A percentile compares a stretch with the other conserved stretches of the same genome.
These are phyloP conservation scores for Annulohypoxylon truncatum DNA, from an alignment of 2,329 filamentous ascomycete species.

Conservation along the genomic window DNA sequence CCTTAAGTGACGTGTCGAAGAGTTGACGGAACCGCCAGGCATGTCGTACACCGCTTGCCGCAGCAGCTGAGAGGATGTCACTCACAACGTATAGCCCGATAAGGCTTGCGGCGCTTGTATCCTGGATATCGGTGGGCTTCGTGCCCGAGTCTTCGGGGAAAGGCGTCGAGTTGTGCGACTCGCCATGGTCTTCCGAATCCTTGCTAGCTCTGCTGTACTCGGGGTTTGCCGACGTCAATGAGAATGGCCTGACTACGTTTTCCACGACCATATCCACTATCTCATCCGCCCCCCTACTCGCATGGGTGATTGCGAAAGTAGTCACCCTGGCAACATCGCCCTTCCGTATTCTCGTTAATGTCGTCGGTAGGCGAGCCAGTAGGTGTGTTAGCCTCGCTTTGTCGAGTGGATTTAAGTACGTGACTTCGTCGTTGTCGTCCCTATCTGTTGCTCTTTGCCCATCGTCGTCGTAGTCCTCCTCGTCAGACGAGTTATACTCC, in stretches of 20 bases:
- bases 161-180: slow-evolving; percentile 53
- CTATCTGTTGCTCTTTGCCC: slow-evolving; percentile 56
- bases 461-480: slow-evolving; percentile 77
- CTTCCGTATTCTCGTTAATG: slow-evolving; percentile 78
- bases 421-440: slow-evolving; percentile 59
- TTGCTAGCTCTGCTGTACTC: slow-evolving; percentile 57
- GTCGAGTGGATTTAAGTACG: slow-evolving; percentile 83
- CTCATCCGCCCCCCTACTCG: slow-evolving; percentile 86
- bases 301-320: slow-evolving; percentile 88
- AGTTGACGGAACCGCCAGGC: slow-evolving; percentile 88
- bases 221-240: slow-evolving; percentile 77
- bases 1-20: slow-evolving; percentile 78
- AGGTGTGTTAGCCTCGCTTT: slow-evolving; percentile 87
- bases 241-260: slow-evolving; percentile 83
- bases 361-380: slow-evolving; percentile 82
- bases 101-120: slow-evolving; percentile 78
- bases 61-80: slow-evolving; percentile 83
- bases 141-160: slow-evolving; percentile 55
- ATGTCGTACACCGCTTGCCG: slow-evolving; percentile 81
- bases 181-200: slow-evolving; percentile 53
- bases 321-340: slow-evolving; percentile 89
- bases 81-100: slow-evolving; percentile 82
- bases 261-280: slow-evolving; percentile 88
- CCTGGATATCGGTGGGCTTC: slow-evolving; percentile 58
- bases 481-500: slow-evolving; percentile 88